phyloP scores from a whole-genome alignment of 1,284 basidiomycete genomes.

The Ustilago shanxiensis region DNA sequence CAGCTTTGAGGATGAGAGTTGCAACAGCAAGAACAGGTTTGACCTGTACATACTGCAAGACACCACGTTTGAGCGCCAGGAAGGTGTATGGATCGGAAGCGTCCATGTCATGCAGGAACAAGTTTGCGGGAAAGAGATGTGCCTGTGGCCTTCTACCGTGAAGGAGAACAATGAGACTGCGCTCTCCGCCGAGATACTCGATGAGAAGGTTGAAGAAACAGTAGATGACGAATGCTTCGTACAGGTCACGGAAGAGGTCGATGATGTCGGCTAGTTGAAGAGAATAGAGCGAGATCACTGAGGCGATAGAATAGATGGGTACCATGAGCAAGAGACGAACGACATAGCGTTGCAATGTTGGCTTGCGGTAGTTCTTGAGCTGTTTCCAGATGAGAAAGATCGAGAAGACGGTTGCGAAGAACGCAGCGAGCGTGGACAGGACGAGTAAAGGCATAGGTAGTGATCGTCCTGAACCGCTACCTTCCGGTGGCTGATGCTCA shows the following conservation, averaged over 20 bases:
- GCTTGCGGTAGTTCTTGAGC: conserved; percentile 75
- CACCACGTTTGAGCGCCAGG: conserved; percentile 91
- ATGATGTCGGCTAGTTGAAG: conserved; percentile 96
- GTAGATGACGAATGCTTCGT: conserved; percentile 98
- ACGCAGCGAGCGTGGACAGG: conserved; percentile 76
- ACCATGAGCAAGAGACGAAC: conserved; percentile 98
- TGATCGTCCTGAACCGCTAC: conserved; percentile 73
- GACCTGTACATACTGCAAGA: conserved; percentile 96
- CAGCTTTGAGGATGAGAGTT: conserved; percentile 86
- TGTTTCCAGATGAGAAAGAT: conserved; percentile 87
- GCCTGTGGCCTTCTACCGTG: conserved; percentile 89
- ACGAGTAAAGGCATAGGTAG: conserved; percentile 75
- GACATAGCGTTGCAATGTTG: conserved; percentile 79
- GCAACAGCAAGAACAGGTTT: conserved; percentile 89
- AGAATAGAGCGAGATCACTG: conserved; percentile 92
- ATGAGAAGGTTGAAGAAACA: conserved; percentile 73
- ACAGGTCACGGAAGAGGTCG: conserved; percentile 92
- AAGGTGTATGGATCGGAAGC: conserved; percentile 80
- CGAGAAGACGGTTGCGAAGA: conserved; percentile 79
- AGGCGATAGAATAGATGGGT: conserved; percentile 89
- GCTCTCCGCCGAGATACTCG: conserved; percentile 88
- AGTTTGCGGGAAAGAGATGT: conserved; percentile 84
- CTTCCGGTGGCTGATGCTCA: conserved; percentile 31
- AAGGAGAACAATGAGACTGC: conserved; percentile 88
- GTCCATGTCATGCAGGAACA: conserved; percentile 63